phyloP scores from a whole-genome alignment of 176 grass and related monocot genomes.

The Aegilops tauschii region DNA sequence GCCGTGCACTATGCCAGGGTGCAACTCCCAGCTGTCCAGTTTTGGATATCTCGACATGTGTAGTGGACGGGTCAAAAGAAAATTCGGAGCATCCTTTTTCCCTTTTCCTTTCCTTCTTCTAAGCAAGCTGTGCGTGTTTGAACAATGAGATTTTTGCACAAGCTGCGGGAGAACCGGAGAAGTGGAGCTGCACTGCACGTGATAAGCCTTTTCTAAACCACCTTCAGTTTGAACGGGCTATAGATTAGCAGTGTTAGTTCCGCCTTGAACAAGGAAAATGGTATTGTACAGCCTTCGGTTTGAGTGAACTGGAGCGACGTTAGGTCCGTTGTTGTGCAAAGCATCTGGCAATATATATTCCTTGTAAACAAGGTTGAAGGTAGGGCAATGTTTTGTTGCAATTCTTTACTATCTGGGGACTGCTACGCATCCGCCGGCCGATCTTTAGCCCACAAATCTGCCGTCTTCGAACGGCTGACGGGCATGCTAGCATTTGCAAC shows the following conservation, averaged over 20 bases:
- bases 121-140: neutral
- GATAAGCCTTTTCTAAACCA: neutral
- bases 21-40: conserved; percentile 10
- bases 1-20: conserved; percentile 23
- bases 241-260: neutral
- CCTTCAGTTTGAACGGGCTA: neutral
- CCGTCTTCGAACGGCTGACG: too few relatives aligned
- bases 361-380: conserved; percentile 17
- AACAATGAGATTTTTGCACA: neutral
- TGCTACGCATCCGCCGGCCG: too few relatives aligned
- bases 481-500: too few relatives aligned
- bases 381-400: neutral
- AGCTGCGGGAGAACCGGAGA: neutral
- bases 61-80: neutral
- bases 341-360: neutral
- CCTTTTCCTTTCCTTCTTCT: neutral
- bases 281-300: neutral
- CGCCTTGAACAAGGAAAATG: neutral
- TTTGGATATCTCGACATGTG: conserved; percentile 36
- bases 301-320: neutral
- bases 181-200: neutral
- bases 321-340: neutral
- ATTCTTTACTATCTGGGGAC: neutral
- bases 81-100: neutral
- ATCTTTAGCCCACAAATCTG: too few relatives aligned